Base-by-base conservation (phyloP, 2,329 filamentous ascomycete species). In the Colletotrichum godetiae region DNA sequence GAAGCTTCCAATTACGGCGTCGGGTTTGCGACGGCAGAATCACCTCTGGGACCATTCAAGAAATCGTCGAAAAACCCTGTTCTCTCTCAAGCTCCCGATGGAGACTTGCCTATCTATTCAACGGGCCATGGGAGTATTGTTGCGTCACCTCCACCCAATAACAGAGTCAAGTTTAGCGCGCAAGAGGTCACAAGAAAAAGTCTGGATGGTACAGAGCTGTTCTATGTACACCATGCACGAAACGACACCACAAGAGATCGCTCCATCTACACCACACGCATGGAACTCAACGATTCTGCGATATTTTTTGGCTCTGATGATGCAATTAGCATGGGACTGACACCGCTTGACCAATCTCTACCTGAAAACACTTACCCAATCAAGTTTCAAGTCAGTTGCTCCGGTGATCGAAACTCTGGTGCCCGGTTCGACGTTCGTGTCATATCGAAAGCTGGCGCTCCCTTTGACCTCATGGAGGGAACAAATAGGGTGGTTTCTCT, bases 1-100 rank as follows among this genome's bases (percentile, higher is more conserved):
- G 81, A 82, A 67, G 80, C 81, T 4, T 81, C 81, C n/a, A 82
- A 82, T 64, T 82, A 82, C 24, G 81, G 81, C 13, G 80, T 82
- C 19, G 81, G 81, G 5, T 82, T 81, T 37, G 80, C 81, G 1
- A 81, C 79, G 1, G 77, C 81, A 4, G 68, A 77, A 15, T 80
- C 80, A 3, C 81, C 81, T 0, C 68, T 80, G 15, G 81, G 81
- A 0, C 81, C 81, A 0, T 82, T 82, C 61, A 76, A 68, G 55
- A 82, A 82, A 56, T 80, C 81, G 5, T 61, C 75, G 0, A 75
- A 72, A 6, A 82, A 82, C 29, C 81, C 81, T 0, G 77, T 82
- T 7, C 76, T 82, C 3, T 77, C 80, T 2, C 81, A 82, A 62
- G 56, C 70, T 0, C 77, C 80, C 0, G 76, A 81, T 64, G 76